A percentile compares a stretch with the other conserved stretches of the same genome.
phyloP scores from a whole-genome alignment of 106 monocot genomes.

The Triglochin maritima region DNA sequence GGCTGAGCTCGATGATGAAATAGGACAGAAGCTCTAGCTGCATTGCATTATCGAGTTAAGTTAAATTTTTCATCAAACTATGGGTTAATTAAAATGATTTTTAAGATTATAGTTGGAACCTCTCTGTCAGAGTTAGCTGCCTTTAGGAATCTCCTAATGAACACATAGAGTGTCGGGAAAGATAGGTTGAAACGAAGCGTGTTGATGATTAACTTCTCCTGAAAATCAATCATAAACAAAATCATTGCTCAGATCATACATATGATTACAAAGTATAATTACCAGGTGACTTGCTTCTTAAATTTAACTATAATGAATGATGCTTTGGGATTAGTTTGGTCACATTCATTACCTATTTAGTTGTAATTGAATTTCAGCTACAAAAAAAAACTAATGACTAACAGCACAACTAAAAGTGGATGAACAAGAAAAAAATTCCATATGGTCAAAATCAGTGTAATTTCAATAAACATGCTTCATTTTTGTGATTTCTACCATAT shows the following conservation, averaged over 20 bases:
- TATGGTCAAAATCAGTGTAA: too few relatives aligned
- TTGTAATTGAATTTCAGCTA: too few relatives aligned
- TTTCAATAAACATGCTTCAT: not conserved
- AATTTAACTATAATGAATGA: too few relatives aligned
- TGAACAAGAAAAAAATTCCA: too few relatives aligned
- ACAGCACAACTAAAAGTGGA: too few relatives aligned
- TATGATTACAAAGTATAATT: too few relatives aligned
- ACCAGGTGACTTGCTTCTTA: too few relatives aligned
- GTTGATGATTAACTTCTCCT: constrained; percentile 77
- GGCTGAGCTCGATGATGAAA: constrained; percentile 19
- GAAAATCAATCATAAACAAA: not conserved
- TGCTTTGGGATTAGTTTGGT: too few relatives aligned
- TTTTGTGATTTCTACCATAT: constrained; percentile 44
- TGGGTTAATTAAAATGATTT: too few relatives aligned
- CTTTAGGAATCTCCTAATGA: constrained; percentile 90
- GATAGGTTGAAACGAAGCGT: constrained; percentile 80
- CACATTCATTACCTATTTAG: too few relatives aligned
- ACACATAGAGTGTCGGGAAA: constrained; percentile 77
- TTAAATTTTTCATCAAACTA: not conserved
- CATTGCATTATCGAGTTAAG: not conserved
- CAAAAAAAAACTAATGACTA: too few relatives aligned
- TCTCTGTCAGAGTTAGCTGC: constrained; percentile 69
- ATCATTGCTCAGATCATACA: too few relatives aligned
- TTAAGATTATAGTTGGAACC: constrained; percentile 4
- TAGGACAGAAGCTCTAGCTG: constrained; percentile 22